Base-by-base conservation (phyloP, 768 basidiomycete genomes). In the Rubroboletus pulcherrimus region DNA sequence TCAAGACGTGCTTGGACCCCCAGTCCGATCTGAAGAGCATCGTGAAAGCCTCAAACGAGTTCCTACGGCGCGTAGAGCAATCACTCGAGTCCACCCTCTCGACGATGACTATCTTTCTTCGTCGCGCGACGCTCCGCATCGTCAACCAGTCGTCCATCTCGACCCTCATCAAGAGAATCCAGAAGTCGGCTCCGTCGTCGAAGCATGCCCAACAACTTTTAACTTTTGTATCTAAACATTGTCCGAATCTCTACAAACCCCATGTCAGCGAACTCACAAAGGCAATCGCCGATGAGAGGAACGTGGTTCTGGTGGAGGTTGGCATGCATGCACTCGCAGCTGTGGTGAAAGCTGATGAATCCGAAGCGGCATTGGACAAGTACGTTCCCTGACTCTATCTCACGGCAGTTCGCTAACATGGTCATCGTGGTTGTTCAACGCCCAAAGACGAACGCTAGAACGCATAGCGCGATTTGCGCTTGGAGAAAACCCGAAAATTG, bases 141-240 rank as follows among this genome's bases (percentile, higher is more conserved):
- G 62, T 96, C 66, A 97, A 96, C 66, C 84, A 87, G 49, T 93
- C 95, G 0, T 89, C 88, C 1, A 80, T 98, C 17, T 85, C 94
- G 2, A 85, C 85, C 0, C 78, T 98, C 24, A 71, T 98, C 61
- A 85, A 86, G 60, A 82, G 85, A 26, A 63, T 87, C 6, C 81
- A 82, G 50, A 83, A 79, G 53, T 75, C 74, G 12, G 65, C 77
- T 53, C 71, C 75, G 21, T 69, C 71, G 24, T 67, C 63, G 21
- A 74, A 75, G 19, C 75, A 81, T 49, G 83, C 88, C 0, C 74
- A 75, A 56, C 73, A 71, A 2, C 73, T 89, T 15, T 69, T 89
- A 52, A 77, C 71, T 0, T 83, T 76, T 59, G 74, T 92, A 19
- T 84, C 90, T 1, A 96, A 95, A 66, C 81, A 88, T 49, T 81